Conservation (phyloP, 2,329 filamentous ascomycete genomes). For the Exophiala calicioides region DNA sequence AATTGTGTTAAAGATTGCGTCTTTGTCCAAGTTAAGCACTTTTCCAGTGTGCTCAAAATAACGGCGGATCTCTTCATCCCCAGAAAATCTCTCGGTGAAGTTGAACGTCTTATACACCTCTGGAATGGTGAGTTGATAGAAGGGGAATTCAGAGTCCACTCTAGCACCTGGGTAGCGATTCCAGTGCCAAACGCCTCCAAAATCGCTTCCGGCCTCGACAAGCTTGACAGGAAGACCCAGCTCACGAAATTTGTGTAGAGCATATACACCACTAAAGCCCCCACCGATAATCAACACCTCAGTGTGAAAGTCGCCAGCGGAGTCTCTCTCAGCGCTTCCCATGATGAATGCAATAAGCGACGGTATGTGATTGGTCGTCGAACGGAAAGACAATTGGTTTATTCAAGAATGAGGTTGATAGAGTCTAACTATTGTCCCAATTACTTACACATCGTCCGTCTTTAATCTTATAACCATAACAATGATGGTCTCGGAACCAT, state of each 20-base stretch:
- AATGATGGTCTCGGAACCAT: too few species aligned
- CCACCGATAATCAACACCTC: slow-evolving; percentile 26
- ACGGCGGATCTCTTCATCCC: slow-evolving; percentile 38
- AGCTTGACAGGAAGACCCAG: slow-evolving; percentile 34
- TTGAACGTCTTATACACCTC: slow-evolving; percentile 49
- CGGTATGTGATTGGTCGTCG: too few species aligned
- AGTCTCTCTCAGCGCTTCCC: too few species aligned
- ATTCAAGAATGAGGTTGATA: too few species aligned
- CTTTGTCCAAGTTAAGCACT: slow-evolving; percentile 40
- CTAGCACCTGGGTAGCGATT: slow-evolving; percentile 58
- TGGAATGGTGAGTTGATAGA: slow-evolving; percentile 56
- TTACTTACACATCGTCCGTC: too few species aligned
- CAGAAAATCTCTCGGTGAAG: slow-evolving; percentile 47
- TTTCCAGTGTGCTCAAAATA: slow-evolving; percentile 47
- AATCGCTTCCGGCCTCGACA: slow-evolving; percentile 38
- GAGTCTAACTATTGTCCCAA: too few species aligned
- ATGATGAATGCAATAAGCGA: too few species aligned
- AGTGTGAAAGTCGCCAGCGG: neutral
- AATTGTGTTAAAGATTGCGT: slow-evolving; percentile 33
- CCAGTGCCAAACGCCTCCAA: slow-evolving; percentile 51
- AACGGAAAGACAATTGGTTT: too few species aligned
- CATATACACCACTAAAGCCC: slow-evolving; percentile 26
- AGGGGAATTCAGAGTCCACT: slow-evolving; percentile 54
- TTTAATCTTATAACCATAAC: too few species aligned
- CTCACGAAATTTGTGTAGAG: slow-evolving; percentile 34